Evolutionary conservation across 345 rosid genomes (phyloP), one percentile per base, ranked within the genome.

Genomic region (Dipteronia dyeriana): DNA sequence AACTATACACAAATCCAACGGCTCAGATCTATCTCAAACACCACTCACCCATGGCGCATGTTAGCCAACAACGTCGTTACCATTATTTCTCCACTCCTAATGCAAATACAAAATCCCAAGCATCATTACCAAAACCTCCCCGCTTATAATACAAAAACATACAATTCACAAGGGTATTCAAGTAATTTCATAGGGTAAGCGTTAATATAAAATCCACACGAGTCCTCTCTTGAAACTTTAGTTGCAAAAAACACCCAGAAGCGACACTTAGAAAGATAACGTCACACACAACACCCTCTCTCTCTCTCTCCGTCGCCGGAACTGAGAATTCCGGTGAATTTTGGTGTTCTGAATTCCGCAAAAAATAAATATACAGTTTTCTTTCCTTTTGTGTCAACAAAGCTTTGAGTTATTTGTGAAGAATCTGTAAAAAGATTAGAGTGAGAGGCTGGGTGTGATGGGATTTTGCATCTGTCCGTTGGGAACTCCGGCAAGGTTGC

Each of bases 401-500:
- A 54, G 39, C 75, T 49, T 17, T 61, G 25, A 20, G 10, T 29
- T 49, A 20, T 2, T 19, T 0, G 26, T 70, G 63, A 31, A 14
- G 17, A 49, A 14, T 49, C 16, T 14, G 54, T 49, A 10, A 22
- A 23, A 61, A 64, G 8, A 64, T 64, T 34, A 23, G 39, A 64
- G 68, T 6, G 68, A 29, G 77, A 76, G 74, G 80, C 38, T 82
- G 82, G 74, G 83, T 56, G 54, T 91, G 94, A 95, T 95, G 98
- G 98, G 98, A 82, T 86, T 79, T 88, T 91, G 94, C 74, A 84
- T 90, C 56, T 93, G 93, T 61, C 97, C 94, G 47, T 77, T 95
- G 75, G 95, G 86, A 69, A 87, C 90, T 57, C 97, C 98, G 71
- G 94, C 97, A 69, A 95, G 97, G 92, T 77, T 93, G 75, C 86